A percentile compares a stretch with the other conserved stretches of the same genome.
Evolutionary conservation across 768 basidiomycete genomes (phyloP).

Genomic region (Macrocybe gigantea): DNA sequence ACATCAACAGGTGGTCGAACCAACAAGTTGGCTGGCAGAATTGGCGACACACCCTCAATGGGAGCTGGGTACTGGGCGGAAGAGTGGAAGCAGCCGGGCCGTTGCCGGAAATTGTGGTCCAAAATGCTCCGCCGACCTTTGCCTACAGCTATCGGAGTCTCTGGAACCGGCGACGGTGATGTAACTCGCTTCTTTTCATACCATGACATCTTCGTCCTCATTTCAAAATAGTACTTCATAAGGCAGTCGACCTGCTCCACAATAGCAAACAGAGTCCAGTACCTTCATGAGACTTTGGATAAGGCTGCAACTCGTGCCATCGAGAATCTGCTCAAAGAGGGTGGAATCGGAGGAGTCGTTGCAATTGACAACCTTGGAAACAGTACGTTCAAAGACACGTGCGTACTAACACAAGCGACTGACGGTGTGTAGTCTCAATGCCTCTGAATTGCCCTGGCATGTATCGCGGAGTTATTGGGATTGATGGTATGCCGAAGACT

Average conservation of each 20-base stretch:
- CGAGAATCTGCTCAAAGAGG: slow-evolving; percentile 48
- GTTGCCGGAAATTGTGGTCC: slow-evolving; percentile 32
- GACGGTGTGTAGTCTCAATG: slow-evolving; percentile 49
- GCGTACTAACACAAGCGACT: too few species aligned
- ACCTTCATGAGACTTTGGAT: slow-evolving; percentile 47
- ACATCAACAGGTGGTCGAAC: slow-evolving; percentile 82
- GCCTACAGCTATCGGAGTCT: slow-evolving; percentile 58
- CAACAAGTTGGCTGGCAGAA: slow-evolving; percentile 76
- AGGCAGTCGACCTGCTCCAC: slow-evolving; percentile 61
- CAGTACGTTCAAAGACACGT: slow-evolving; percentile 31
- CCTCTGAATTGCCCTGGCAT: slow-evolving; percentile 75
- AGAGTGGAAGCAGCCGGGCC: slow-evolving; percentile 47
- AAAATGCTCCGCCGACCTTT: slow-evolving; percentile 25
- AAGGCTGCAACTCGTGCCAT: slow-evolving; percentile 52
- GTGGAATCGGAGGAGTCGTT: slow-evolving; percentile 72
- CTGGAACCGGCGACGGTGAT: slow-evolving; percentile 83
- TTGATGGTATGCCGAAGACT: slow-evolving; percentile 65
- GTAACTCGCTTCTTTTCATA: slow-evolving; percentile 31
- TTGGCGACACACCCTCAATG: slow-evolving; percentile 81
- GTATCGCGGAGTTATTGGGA: slow-evolving; percentile 72
- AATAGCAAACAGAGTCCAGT: slow-evolving; percentile 61
- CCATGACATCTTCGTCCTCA: slow-evolving; percentile 3
- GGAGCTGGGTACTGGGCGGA: slow-evolving; percentile 83
- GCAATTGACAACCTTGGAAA: slow-evolving; percentile 67
- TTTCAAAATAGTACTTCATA: slow-evolving; percentile 60